Evolutionary conservation across 176 grass and related monocot species (phyloP), one percentile per base, ranked within the genome.

Genomic region (Panicum miliaceum): DNA sequence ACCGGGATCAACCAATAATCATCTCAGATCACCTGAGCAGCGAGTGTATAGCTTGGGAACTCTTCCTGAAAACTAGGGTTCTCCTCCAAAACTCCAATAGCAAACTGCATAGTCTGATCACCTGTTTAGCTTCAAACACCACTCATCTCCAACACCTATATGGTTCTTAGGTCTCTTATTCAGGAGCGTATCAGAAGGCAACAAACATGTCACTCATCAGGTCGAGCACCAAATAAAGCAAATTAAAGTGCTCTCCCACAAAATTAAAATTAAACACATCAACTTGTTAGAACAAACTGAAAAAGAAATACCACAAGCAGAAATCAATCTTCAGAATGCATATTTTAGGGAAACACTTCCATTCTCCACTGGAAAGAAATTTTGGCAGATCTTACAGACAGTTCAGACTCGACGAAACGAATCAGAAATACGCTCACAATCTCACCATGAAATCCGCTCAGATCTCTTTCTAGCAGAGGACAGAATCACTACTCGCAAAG

Each of bases 351-450:
- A 36, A 71, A 82, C 42, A 53, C 53, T 72, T 82, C 38, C 53
- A 29, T 82, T 72, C 40, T 72, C 80, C 68, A 72, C 67, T 60
- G 38, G 27, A 82, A 73, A 35, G 40, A 47, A 71, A 62, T 20
- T 43, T 34, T 53, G 69, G 27, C 51, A 81, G 75, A 62, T 78
- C 25, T 64, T 23, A 73, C 80, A 60, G 40, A 40, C 6, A 72
- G 12, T 47, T 35, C 76, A 78, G 37, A 43, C 8, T 9, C 53
- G 12, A 32, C 10, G 22, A 48, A 27, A 65, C 62, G 9, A 40
- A 66, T 68, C 64, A 40, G 35, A 22, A 22, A 37, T 40, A 40
- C 64, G 36, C 64, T 22, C 16, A 3, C 43, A 35, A 74, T 35
- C 16, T 36, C 27, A 35, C 16, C 71, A 54, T 65, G 38, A 54